Base-by-base conservation (phyloP, 75 land plant genomes). In the Isoetes taiwanensis region DNA sequence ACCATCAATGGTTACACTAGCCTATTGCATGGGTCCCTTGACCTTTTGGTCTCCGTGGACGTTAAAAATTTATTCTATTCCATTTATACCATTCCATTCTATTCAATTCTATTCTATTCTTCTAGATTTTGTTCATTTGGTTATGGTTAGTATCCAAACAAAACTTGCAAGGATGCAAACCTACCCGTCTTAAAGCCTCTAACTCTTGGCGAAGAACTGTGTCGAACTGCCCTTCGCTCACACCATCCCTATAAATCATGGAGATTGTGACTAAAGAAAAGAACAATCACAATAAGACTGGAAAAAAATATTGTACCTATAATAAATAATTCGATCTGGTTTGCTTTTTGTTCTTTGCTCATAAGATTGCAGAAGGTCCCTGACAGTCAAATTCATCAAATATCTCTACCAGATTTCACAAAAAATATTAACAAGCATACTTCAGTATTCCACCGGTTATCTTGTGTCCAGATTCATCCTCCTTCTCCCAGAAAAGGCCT, bases 161-260 rank as follows among this genome's bases (percentile, higher is more conserved):
- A 5, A 43, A n/a, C 16, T 16, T 2, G n/a, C 12, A 23, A 9
- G 38, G 9, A 9, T 37, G 14, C 25, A 14, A 31, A 56, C 43
- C 26, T 0, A 57, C 75, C 38, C 34, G 48, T 28, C 69, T 61
- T 20, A 72, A 31, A 20, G 58, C 43, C 28, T 41, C 62, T 43
- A 68, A 33, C 23, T 72, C 75, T 28, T 40, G 54, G 40, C 66
- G 42, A 20, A 72, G 35, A 16, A 72, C 74, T 26, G 34, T 38
- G 27, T 72, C 65, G 31, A 72, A 72, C 54, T 61, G 66, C 2
- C 56, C 74, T 1, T 72, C 75, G 53, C 74, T 61, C 9, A 72
- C 75, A 30, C 75, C 75, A 62, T 72, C 75, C 41, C 73, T 70
- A 56, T 19, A 30, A 28, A 24, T 42, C 28, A 55, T 27, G 1